Percentiles rank a stretch among this genome's conserved stretches.
phyloP scores from a whole-genome alignment of 768 basidiomycete species.

The Lactarius hengduanensis region DNA sequence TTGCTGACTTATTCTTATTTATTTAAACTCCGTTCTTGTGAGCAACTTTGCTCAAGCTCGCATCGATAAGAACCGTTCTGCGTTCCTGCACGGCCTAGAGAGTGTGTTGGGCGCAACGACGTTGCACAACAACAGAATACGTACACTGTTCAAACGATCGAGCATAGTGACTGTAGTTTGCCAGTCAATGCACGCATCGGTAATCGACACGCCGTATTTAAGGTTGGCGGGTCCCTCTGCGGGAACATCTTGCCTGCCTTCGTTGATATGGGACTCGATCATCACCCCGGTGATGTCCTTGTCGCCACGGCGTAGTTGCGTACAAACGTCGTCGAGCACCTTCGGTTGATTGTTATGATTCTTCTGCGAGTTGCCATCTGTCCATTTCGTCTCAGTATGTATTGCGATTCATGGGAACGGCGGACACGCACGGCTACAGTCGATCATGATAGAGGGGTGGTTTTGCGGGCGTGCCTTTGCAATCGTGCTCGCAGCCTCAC shows the following conservation, averaged over 20 bases:
- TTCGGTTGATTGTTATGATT: constrained; percentile 91
- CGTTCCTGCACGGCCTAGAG: constrained; percentile 23
- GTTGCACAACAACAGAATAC: constrained; percentile 10
- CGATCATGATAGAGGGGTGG: constrained; percentile 79
- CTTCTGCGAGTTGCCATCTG: constrained; percentile 95
- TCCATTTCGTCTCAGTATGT: constrained; percentile 5
- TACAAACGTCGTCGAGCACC: constrained; percentile 67
- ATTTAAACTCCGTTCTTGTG: constrained; percentile 1
- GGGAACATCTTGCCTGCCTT: constrained; percentile 89
- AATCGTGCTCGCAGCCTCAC: constrained; percentile 58
- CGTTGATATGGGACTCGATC: constrained; percentile 94
- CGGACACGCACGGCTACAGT: constrained; percentile 51
- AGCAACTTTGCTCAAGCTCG: constrained; percentile 3
- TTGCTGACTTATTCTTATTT: background rate
- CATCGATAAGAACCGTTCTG: constrained; percentile 11
- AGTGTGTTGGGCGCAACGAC: background rate
- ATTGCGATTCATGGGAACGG: background rate
- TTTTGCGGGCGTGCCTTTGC: constrained; percentile 55
- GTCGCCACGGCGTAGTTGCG: constrained; percentile 70
- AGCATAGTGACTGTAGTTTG: constrained; percentile 74
- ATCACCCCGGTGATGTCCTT: constrained; percentile 88
- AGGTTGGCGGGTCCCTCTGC: constrained; percentile 58
- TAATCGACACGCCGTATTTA: constrained; percentile 84
- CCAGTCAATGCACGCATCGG: constrained; percentile 92
- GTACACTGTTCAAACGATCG: constrained; percentile 58